Evolutionary conservation across 805 yeast genomes (phyloP), one percentile per base, ranked within the genome.

Genomic region (Candida pseudoglaebosa): DNA sequence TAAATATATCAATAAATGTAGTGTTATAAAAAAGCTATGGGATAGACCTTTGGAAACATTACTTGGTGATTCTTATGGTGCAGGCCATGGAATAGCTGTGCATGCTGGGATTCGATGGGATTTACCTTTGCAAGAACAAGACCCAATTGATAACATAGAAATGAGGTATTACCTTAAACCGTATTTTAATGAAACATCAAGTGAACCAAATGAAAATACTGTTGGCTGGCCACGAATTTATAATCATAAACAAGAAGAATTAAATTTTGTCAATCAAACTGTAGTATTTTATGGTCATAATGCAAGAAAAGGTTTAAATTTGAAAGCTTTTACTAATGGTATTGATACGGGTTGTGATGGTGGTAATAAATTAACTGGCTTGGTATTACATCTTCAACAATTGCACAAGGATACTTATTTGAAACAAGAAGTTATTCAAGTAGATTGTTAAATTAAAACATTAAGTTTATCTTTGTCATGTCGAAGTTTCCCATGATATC

Each of bases 201-300:
- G 77, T 21, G 71, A 68, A 43, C 65, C 72, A 7, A 46, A 42
- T 18, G 45, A 46, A 3, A 56, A 61, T 29, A 64, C 69, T 4
- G 71, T 77, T 12, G 54, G 67, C 13, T 82, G 89, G 88, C 71
- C 75, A 34, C 73, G 73, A 45, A 48, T 76, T 13, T 82, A 79
- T 76, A 74, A 76, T 45, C 46, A 54, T 31, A 65, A 66, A 42
- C 78, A 72, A 47, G 56, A 59, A 37, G 47, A 55, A 44, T n/a
- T 48, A 49, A 24, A 57, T 61, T 39, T 47, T 41, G 30, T 60
- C 56, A 44, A 63, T 48, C 54, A 59, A 49, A 34, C 65, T 37
- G 65, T 72, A 16, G 88, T 86, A 3, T 78, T 77, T 50, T 90
- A 90, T 55, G 98, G 97, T 1, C 98, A 90, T 54, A 95, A 87